Base-by-base conservation (phyloP, 805 yeast species). In the Danielia oregonensis region DNA sequence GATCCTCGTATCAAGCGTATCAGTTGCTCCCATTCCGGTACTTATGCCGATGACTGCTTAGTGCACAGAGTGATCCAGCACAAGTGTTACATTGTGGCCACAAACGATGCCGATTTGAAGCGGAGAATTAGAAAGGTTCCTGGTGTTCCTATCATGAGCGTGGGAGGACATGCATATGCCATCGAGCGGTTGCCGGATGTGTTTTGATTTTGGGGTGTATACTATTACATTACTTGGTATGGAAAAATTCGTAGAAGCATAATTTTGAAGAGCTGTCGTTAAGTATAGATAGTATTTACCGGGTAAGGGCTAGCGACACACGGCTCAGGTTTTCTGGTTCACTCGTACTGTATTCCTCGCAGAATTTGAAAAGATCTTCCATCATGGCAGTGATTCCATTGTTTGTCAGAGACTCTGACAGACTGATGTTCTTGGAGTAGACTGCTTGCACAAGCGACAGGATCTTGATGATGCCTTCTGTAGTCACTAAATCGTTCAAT, bases 1-100 rank as follows among this genome's bases (percentile, higher is more conserved):
- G 98, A 93, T 57, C 96, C 97, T 27, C 72, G 97, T 51, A 82
- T 93, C 24, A 75, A 86, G 49, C 73, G 97, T 41, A 69, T 93
- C 31, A 86, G 80, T 27, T 93, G 98, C 54, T 70, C 91, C 8
- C 98, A 93, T 55, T 85, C 83, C 49, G 98, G 98, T 19, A 91
- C 96, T 0, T 93, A 93, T 68, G 98, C 98, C 18, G 98, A 93
- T 78, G 98, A 93, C 62, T 93, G 98, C 61, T 58, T 93, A 6
- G 97, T 93, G 12, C 80, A 84, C 57, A 73, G 98, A 49, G 95
- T 93, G 5, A 74, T 91, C 59, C 97, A 91, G 54, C 97, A 93
- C 65, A 93, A 93, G 58, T 93, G 98, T 63, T 93, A 79, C 54
- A 89, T 93, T 36, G 97, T 93, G 24, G 98, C 98, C 31, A 91